These are phyloP conservation scores for Pisolithus thermaeus DNA, from an alignment of 1,284 basidiomycete genomes.

Conservation along the genomic window DNA sequence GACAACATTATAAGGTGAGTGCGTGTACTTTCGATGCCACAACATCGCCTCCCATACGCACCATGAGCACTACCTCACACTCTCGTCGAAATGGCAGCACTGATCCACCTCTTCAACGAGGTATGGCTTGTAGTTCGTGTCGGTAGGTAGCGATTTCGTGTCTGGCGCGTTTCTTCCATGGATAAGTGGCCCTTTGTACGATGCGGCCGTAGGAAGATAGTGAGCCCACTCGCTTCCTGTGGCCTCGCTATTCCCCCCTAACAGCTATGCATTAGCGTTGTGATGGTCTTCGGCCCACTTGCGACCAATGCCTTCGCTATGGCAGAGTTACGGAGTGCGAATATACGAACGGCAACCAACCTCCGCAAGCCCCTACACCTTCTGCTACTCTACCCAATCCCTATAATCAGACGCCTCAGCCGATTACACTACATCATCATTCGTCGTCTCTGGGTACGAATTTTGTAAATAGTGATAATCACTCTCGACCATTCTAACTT, in stretches of 20 bases:
- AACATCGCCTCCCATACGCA: background rate
- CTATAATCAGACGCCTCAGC: conserved; percentile 11
- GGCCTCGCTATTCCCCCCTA: background rate
- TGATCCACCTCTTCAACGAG: conserved; percentile 20
- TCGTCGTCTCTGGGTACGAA: background rate
- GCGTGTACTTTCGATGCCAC: background rate
- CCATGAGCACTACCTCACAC: background rate
- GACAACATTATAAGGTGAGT: background rate
- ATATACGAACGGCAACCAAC: conserved; percentile 32
- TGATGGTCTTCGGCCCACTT: conserved; percentile 35
- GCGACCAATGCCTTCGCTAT: conserved; percentile 30
- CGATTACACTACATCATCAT: background rate
- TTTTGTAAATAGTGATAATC: background rate
- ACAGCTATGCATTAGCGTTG: conserved; percentile 29
- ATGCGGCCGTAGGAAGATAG: conserved; percentile 36
- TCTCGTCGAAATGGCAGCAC: background rate
- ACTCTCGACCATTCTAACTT: background rate
- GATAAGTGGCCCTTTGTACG: background rate
- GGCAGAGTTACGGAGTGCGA: conserved; percentile 37
- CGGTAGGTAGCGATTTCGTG: conserved; percentile 12
- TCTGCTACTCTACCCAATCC: conserved; percentile 29
- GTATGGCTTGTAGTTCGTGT: conserved; percentile 27
- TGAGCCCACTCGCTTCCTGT: conserved; percentile 7
- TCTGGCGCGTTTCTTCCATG: background rate
- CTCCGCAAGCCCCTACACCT: conserved; percentile 18